phyloP scores from a whole-genome alignment of 495 filamentous ascomycete genomes.

The Aspergillus leporis region DNA sequence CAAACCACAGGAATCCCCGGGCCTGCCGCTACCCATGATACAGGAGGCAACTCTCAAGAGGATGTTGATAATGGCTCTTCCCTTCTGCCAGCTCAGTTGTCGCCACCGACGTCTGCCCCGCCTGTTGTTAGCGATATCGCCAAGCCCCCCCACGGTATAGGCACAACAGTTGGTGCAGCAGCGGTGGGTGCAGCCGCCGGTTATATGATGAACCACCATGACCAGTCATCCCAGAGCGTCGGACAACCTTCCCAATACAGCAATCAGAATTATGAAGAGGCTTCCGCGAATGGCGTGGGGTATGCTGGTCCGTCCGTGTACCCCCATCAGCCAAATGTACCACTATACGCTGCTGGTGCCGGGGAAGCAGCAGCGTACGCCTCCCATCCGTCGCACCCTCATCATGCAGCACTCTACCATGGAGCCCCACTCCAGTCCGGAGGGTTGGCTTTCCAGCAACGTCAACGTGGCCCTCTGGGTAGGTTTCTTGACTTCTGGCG shows the following conservation, averaged over 20 bases:
- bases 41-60: slow-evolving; percentile 24
- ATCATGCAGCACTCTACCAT: slow-evolving; percentile 24
- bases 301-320: slow-evolving; percentile 29
- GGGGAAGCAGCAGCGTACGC: slow-evolving; percentile 47
- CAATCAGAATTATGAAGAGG: slow-evolving; percentile 32
- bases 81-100: slow-evolving; percentile 11
- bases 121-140: slow-evolving; percentile 12
- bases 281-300: slow-evolving; percentile 22
- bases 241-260: slow-evolving; percentile 31
- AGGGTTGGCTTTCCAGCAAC: slow-evolving; percentile 45
- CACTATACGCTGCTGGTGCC: slow-evolving; percentile 48
- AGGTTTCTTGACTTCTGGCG: slow-evolving; percentile 65
- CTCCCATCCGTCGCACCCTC: slow-evolving; percentile 31
- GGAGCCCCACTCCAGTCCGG: slow-evolving; percentile 26
- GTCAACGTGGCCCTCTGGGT: slow-evolving; percentile 54
- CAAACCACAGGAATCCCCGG: slow-evolving; percentile 24
- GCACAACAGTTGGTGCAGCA: slow-evolving; percentile 41
- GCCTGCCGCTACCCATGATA: slow-evolving; percentile 30
- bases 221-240: slow-evolving; percentile 37
- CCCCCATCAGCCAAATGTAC: slow-evolving; percentile 34
- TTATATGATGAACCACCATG: slow-evolving; percentile 47
- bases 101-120: slow-evolving; percentile 24
- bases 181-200: slow-evolving; percentile 51
- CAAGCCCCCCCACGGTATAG: slow-evolving; percentile 35
- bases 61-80: slow-evolving; percentile 21